Evolutionary conservation across 495 filamentous ascomycete genomes (phyloP).

Genomic region (Aspergillus hancockii): DNA sequence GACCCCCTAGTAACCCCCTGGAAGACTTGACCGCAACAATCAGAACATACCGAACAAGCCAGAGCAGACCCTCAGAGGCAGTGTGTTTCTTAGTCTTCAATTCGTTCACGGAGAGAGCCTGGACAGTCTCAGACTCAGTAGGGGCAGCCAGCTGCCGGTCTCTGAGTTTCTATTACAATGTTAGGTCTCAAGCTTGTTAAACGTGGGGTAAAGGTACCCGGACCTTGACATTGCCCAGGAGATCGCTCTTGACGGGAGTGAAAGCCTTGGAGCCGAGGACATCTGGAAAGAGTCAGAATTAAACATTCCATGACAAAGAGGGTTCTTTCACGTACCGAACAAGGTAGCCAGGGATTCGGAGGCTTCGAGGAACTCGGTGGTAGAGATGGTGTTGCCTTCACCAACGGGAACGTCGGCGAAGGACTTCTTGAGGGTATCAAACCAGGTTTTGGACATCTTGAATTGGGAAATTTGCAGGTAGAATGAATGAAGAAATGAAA

Average conservation of each 20-base stretch:
- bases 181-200: constrained; percentile 12
- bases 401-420: constrained; percentile 82
- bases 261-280: constrained; percentile 81
- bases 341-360: constrained; percentile 80
- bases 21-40: background rate
- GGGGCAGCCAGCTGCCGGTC: constrained; percentile 79
- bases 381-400: constrained; percentile 69
- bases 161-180: constrained; percentile 76
- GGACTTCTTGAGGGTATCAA: constrained; percentile 77
- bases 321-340: constrained; percentile 66
- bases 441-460: constrained; percentile 60
- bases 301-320: background rate
- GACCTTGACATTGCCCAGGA: constrained; percentile 91
- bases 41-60: constrained; percentile 77
- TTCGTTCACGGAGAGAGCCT: constrained; percentile 82
- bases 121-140: constrained; percentile 72
- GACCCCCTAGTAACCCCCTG: background rate
- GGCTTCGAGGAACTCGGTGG: constrained; percentile 88
- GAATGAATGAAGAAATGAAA: constrained; percentile 14
- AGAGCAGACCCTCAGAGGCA: constrained; percentile 86
- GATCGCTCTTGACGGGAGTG: constrained; percentile 83
- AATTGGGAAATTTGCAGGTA: constrained; percentile 16
- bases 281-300: constrained; percentile 51
- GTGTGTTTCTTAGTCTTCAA: constrained; percentile 81
- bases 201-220: constrained; percentile 19